Evolutionary conservation across 768 basidiomycete genomes (phyloP), one percentile per base, ranked within the genome.

Genomic region (Xanthoconium purpureum): DNA sequence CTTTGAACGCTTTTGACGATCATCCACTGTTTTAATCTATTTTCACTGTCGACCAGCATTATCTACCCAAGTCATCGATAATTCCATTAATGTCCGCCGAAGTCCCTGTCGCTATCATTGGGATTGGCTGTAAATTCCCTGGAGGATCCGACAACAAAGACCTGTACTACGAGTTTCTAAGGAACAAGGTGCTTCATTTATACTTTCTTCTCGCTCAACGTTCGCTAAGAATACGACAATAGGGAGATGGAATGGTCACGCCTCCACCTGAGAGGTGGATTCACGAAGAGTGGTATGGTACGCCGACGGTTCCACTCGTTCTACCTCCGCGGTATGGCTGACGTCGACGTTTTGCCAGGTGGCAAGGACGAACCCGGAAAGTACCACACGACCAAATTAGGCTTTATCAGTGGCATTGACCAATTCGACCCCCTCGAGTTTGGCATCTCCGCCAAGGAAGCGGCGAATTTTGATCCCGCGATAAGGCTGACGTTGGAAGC

Each of bases 401-500:
- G 69, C n/a, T 73, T 73, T 39, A 60, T 73, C 42, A 63, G 58
- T 32, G 66, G 63, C 14, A 62, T 73, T 14, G 71, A 73, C 49
- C 61, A 71, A 54, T 73, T 73, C 43, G 72, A 73, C 29, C 58
- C 63, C 37, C 58, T 73, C 17, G 72, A 73, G 46, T 73, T 73
- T 29, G 72, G 72, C 46, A 73, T 73, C 28, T 64, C 66, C 20
- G 50, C 63, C 9, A 72, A 68, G 35, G 73, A 73, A 35, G 72
- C 68, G 10, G 57, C 56, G 3, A 36, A 56, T 47, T 70, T 73
- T 51, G 71, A 73, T 56, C 70, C 71, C 12, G 68, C 69, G 9
- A 67, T 72, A 33, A 65, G 66, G 38, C 62, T 69, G 24, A 66
- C 69, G 9, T 53, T 72, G 37, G 72, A 72, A 46, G 70, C 61